Base-by-base conservation (phyloP, 2,329 filamentous ascomycete species). In the Trichoderma pleuroti region DNA sequence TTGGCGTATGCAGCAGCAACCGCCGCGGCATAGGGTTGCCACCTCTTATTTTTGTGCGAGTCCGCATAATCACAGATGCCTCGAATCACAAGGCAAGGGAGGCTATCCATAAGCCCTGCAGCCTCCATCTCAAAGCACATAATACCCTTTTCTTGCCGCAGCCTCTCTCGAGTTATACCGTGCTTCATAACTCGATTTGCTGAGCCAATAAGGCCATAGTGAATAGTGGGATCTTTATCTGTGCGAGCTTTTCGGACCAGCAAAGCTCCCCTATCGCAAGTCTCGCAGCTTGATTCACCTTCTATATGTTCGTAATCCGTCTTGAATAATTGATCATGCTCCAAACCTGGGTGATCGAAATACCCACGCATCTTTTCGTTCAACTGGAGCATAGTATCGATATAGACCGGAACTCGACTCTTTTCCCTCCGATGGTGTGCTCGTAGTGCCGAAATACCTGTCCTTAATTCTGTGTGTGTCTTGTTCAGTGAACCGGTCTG, bases 61-160 rank as follows among this genome's bases (percentile, higher is more conserved):
- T 83, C 81, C 7, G 79, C 76, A 69, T 82, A 82, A 59, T 81
- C 78, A 46, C 77, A 82, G 2, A 82, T 80, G 0, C 81, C 80
- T 6, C 79, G 75, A 28, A 83, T 78, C 0, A 78, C 75, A 1
- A 82, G 52, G 30, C 77, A 80, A 2, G 68, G 68, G 30, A 78
- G 71, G 2, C 65, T 63, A 12, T 73, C 59, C 52, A 72, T 72
- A 5, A 77, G 39, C 0, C 69, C 74, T 1, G 75, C 76, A 0
- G 74, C 74, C 26, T 77, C 76, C 76, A 76, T 78, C 67, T 79
- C 77, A 28, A 78, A 72, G 4, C 72, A 74, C 9, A 72, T 10
- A 1, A 70, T 65, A 5, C 70, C 71, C 7, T 34, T 39, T 5
- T 67, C 56, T 3, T 52, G 8, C 0, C 39, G 34, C 8, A 76